These are phyloP conservation scores for Brassica juncea DNA, from an alignment of 345 rosid species.

Conservation along the genomic window DNA sequence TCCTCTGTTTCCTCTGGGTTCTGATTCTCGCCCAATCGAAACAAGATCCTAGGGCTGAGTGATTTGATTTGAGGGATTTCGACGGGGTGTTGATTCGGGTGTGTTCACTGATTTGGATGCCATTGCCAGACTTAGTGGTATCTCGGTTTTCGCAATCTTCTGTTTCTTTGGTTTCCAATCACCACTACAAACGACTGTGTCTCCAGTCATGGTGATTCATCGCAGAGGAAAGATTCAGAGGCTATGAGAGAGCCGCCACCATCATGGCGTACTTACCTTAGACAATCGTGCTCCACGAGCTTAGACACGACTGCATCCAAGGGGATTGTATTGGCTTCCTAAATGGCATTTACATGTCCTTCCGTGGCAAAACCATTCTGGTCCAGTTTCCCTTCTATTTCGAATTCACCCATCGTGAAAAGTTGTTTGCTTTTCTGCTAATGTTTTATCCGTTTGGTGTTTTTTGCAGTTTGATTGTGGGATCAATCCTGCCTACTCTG, in stretches of 20 bases:
- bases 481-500: constrained; percentile 84
- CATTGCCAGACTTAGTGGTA: constrained; percentile 95
- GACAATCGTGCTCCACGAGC: too few relatives aligned
- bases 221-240: too few relatives aligned
- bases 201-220: too few relatives aligned
- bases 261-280: too few relatives aligned
- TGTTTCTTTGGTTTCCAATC: constrained; percentile 61
- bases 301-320: too few relatives aligned
- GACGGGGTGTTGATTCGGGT: constrained; percentile 15
- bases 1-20: constrained; percentile 37
- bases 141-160: constrained; percentile 85
- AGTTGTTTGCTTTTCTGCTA: not conserved
- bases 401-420: not conserved
- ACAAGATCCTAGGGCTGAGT: constrained; percentile 39
- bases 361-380: constrained; percentile 73
- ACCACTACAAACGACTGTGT: constrained; percentile 50
- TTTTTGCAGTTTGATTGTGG: constrained; percentile 79
- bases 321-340: too few relatives aligned
- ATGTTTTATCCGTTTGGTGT: not conserved
- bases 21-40: constrained; percentile 19
- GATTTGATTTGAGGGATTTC: constrained; percentile 19
- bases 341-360: constrained; percentile 73
- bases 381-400: constrained; percentile 36
- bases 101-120: constrained; percentile 72
- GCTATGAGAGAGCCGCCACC: too few relatives aligned